phyloP scores from a whole-genome alignment of 1,284 basidiomycete genomes.

The Ceratobasidium sp. region DNA sequence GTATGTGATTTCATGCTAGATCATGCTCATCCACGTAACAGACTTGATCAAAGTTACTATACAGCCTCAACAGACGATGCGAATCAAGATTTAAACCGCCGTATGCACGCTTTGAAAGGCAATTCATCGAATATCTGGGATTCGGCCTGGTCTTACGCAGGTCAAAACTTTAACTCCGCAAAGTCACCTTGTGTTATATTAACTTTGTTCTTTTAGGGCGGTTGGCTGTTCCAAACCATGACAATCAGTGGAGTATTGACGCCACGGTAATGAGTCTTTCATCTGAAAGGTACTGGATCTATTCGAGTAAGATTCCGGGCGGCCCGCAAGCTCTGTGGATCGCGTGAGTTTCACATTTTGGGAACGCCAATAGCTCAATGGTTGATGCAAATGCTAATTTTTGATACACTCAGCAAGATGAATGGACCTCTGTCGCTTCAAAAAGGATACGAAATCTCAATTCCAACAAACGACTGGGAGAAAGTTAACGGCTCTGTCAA shows the following conservation, averaged over 20 bases:
- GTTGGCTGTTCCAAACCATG: neutral
- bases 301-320: constrained; percentile 32
- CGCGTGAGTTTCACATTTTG: constrained; percentile 23
- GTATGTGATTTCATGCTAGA: neutral
- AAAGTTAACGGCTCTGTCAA: constrained; percentile 21
- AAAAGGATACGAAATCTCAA: constrained; percentile 10
- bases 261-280: constrained; percentile 32
- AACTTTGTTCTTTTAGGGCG: neutral
- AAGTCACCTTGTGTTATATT: too few species aligned
- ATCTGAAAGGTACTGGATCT: constrained; percentile 31
- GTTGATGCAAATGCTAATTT: neutral
- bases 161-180: too few species aligned
- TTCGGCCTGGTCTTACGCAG: constrained; percentile 32
- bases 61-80: neutral
- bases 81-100: neutral
- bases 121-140: constrained; percentile 29
- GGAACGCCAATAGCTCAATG: neutral
- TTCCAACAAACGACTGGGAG: constrained; percentile 40
- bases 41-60: constrained; percentile 23
- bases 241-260: constrained; percentile 35
- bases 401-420: neutral
- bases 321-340: constrained; percentile 43
- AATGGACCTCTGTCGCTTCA: neutral
- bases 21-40: neutral
- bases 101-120: constrained; percentile 28